Conservation (phyloP, 352 stramenopile species). For the Aphanomyces cochlioides region DNA sequence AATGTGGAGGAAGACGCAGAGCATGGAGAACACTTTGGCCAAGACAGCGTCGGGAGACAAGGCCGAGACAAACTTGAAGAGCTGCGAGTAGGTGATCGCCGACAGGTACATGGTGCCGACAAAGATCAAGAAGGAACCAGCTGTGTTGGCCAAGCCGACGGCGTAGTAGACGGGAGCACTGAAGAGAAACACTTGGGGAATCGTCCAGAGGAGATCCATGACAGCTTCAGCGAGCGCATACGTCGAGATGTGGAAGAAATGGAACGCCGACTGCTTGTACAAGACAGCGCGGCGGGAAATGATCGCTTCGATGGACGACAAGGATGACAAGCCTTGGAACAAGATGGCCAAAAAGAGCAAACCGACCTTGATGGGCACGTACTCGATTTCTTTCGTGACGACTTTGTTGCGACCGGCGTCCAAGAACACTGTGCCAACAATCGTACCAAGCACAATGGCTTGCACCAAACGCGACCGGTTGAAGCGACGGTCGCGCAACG, state of each 20-base stretch:
- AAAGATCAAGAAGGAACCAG: constrained; percentile 12
- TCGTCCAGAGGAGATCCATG: constrained; percentile 21
- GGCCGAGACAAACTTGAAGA: constrained; percentile 26
- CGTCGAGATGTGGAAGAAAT: constrained; percentile 31
- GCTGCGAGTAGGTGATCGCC: constrained; percentile 22
- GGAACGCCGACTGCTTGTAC: constrained; percentile 40
- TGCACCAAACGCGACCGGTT: constrained; percentile 51
- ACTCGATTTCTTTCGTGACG: constrained; percentile 9
- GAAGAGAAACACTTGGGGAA: constrained; percentile 28
- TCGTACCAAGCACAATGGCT: constrained; percentile 43
- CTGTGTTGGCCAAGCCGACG: neutral
- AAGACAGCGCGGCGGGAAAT: constrained; percentile 40
- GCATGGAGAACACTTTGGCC: constrained; percentile 23
- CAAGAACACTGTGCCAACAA: constrained; percentile 44
- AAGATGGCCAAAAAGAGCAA: constrained; percentile 35
- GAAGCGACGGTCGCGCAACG: constrained; percentile 49
- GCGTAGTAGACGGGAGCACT: constrained; percentile 19
- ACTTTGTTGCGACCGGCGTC: constrained; percentile 13
- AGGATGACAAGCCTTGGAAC: constrained; percentile 42
- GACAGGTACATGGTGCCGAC: constrained; percentile 17
- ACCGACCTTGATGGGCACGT: constrained; percentile 32
- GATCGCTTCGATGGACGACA: constrained; percentile 38
- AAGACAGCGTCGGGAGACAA: constrained; percentile 21
- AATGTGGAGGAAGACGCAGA: constrained; percentile 26
- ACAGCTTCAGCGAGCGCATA: constrained; percentile 23